Conservation (phyloP, 768 basidiomycete species). For the Coprinopsis strossmayeri region DNA sequence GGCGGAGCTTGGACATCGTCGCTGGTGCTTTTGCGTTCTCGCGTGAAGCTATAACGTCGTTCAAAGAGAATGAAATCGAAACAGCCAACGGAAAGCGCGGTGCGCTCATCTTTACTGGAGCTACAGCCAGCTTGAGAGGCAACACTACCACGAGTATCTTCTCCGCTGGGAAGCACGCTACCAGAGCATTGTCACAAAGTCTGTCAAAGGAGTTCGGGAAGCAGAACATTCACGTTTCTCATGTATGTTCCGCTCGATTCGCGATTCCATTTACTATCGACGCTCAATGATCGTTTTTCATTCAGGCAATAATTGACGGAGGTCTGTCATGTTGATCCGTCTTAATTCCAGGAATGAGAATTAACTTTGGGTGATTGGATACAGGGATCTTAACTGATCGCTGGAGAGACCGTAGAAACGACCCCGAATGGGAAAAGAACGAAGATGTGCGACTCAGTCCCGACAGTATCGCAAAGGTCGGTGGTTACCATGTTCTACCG, state of each 20-base stretch:
- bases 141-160: slow-evolving; percentile 56
- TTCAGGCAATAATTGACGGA: slow-evolving; percentile 66
- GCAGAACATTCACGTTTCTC: slow-evolving; percentile 71
- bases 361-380: too few relatives aligned
- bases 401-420: slow-evolving; percentile 17
- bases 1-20: slow-evolving; percentile 40
- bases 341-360: background rate
- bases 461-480: slow-evolving; percentile 63
- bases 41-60: slow-evolving; percentile 48
- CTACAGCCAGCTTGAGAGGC: slow-evolving; percentile 61
- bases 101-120: slow-evolving; percentile 66
- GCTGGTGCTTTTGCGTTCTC: slow-evolving; percentile 60
- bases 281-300: background rate
- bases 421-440: slow-evolving; percentile 36
- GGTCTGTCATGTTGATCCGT: slow-evolving; percentile 21
- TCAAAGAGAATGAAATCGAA: slow-evolving; percentile 51
- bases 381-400: slow-evolving; percentile 33
- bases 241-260: slow-evolving; percentile 43
- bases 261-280: background rate
- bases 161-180: slow-evolving; percentile 56
- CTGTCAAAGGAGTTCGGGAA: slow-evolving; percentile 70
- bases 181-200: slow-evolving; percentile 62
- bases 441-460: slow-evolving; percentile 47
- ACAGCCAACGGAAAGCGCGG: slow-evolving; percentile 49
- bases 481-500: slow-evolving; percentile 12